Conservation (phyloP, 2,329 filamentous ascomycete species). For the Aphanocladium album region DNA sequence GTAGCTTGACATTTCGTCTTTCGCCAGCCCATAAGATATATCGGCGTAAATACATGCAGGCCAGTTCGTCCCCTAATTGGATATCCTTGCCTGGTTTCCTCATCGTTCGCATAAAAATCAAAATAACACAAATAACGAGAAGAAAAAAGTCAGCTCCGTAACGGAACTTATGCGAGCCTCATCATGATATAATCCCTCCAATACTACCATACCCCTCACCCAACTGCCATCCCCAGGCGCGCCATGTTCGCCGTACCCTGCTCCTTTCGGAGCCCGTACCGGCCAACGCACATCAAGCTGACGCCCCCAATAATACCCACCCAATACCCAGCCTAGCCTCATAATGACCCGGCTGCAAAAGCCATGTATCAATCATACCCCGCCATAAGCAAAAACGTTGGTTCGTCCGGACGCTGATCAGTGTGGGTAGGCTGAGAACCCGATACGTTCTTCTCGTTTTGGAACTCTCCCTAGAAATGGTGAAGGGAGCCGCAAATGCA, state of each 20-base stretch:
- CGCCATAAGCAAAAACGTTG: background rate
- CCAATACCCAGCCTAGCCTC: background rate
- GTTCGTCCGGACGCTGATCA: background rate
- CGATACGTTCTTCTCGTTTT: background rate
- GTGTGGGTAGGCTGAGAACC: background rate
- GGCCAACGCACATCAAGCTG: background rate
- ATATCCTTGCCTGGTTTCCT: background rate
- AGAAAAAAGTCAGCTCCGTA: background rate
- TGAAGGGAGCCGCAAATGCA: slow-evolving; percentile 2
- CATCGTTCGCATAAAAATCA: background rate
- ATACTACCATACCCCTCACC: background rate
- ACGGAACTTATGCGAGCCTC: background rate
- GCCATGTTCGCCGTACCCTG: background rate
- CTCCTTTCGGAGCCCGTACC: background rate
- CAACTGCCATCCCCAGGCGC: slow-evolving; percentile 6
- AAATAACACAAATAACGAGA: background rate
- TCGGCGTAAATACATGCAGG: slow-evolving; percentile 1
- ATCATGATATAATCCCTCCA: background rate
- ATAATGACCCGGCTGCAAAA: background rate
- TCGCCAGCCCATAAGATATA: background rate
- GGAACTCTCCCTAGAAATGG: background rate
- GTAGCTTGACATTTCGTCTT: background rate
- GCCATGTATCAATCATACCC: background rate
- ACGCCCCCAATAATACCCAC: background rate
- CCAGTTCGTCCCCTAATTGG: background rate